phyloP scores from a whole-genome alignment of 2,329 filamentous ascomycete species.

The Ceratocystis eucalypticola region DNA sequence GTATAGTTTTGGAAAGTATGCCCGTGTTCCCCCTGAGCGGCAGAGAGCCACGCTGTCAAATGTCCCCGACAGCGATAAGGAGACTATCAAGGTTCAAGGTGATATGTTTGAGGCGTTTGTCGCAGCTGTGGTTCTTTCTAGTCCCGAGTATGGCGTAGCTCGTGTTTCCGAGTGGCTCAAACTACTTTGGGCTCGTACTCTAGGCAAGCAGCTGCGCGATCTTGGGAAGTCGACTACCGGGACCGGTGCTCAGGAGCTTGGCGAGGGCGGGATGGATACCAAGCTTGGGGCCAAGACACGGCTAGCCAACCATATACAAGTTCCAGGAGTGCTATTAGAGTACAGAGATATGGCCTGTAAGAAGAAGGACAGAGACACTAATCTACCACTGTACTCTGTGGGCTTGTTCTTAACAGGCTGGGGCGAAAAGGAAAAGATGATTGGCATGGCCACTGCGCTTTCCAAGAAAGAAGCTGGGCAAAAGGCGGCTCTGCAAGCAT shows the following conservation, averaged over 20 bases:
- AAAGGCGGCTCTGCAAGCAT: constrained; percentile 49
- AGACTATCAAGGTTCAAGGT: constrained; percentile 58
- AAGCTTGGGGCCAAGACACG: constrained; percentile 35
- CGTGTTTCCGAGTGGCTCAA: constrained; percentile 58
- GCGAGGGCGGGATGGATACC: constrained; percentile 18
- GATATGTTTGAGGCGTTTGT: constrained; percentile 90
- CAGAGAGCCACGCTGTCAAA: constrained; percentile 24
- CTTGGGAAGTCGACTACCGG: neutral
- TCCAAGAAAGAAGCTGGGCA: constrained; percentile 57
- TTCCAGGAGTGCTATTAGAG: constrained; percentile 43
- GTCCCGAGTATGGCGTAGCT: constrained; percentile 47
- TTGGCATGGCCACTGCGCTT: constrained; percentile 50
- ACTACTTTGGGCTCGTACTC: constrained; percentile 54
- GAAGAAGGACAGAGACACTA: constrained; percentile 40
- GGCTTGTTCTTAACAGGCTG: constrained; percentile 54
- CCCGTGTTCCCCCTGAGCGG: constrained; percentile 37
- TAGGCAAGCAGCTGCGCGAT: constrained; percentile 41
- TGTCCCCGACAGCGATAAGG: constrained; percentile 34
- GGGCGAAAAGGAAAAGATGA: constrained; percentile 47
- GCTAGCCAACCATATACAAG: constrained; percentile 39
- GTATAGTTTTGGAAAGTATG: constrained; percentile 57
- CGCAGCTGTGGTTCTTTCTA: constrained; percentile 59
- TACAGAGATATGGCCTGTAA: constrained; percentile 45
- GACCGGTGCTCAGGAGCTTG: constrained; percentile 26
- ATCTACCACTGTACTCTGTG: constrained; percentile 46